These are phyloP conservation scores for Aspergillus neotritici DNA, from an alignment of 2,329 filamentous ascomycete genomes.

Conservation along the genomic window DNA sequence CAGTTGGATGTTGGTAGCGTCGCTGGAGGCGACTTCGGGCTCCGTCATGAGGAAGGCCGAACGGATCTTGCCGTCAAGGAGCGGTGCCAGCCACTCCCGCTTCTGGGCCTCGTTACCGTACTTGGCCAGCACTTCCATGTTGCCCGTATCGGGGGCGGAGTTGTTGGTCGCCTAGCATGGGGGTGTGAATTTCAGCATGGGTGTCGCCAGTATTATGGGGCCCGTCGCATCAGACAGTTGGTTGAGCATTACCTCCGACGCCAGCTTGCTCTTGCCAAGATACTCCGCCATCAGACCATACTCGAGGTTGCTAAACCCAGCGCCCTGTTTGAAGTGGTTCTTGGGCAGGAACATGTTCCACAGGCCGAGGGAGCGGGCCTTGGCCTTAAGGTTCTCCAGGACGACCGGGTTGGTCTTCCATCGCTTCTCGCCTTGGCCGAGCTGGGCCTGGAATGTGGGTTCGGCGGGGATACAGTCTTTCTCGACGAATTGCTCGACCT, in stretches of 20 bases:
- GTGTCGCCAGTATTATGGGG: too few relatives aligned
- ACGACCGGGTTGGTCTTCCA: constrained; percentile 75
- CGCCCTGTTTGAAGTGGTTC: constrained; percentile 91
- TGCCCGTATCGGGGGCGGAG: constrained; percentile 84
- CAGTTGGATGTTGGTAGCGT: constrained; percentile 89
- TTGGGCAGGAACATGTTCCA: constrained; percentile 99
- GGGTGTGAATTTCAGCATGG: too few relatives aligned
- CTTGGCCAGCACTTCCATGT: constrained; percentile 92
- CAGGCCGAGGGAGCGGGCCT: constrained; percentile 74
- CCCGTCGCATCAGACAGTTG: too few relatives aligned
- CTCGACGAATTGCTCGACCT: constrained; percentile 93
- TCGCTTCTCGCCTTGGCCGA: constrained; percentile 68
- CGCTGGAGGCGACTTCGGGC: constrained; percentile 78
- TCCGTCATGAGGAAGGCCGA: constrained; percentile 94
- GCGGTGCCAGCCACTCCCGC: constrained; percentile 70
- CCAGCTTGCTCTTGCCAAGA: constrained; percentile 76
- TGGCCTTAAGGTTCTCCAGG: constrained; percentile 82
- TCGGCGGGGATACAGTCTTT: constrained; percentile 91
- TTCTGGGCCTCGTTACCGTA: constrained; percentile 85
- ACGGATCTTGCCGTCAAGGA: constrained; percentile 78
- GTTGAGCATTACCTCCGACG: constrained; percentile 58
- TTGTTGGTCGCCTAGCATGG: constrained; percentile 67
- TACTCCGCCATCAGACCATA: constrained; percentile 98
- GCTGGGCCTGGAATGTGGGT: constrained; percentile 69
- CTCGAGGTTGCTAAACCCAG: constrained; percentile 90